Evolutionary conservation across 2,329 filamentous ascomycete species (phyloP).

Genomic region (Teratosphaeria viscida): DNA sequence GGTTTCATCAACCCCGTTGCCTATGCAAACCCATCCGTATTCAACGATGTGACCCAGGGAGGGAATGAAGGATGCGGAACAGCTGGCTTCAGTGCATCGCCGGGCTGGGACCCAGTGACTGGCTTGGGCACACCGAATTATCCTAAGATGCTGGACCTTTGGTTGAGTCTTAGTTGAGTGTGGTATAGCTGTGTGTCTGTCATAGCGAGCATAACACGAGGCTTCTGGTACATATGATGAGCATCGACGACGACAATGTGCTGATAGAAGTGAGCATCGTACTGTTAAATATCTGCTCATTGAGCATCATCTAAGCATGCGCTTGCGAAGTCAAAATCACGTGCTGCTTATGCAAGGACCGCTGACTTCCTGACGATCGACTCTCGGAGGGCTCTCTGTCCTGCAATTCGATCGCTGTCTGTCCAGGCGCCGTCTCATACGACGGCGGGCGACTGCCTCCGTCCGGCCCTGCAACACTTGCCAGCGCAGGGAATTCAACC

Average conservation of each 20-base stretch:
- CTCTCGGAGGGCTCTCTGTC: neutral
- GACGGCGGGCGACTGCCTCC: neutral
- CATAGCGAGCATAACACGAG: neutral
- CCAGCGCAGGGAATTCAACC: neutral
- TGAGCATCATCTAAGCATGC: neutral
- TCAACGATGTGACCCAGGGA: constrained; percentile 32
- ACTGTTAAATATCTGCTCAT: too few relatives aligned
- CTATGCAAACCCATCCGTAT: constrained; percentile 33
- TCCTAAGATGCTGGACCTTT: constrained; percentile 12
- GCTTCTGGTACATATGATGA: too few relatives aligned
- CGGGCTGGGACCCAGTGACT: constrained; percentile 16
- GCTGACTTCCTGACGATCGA: neutral
- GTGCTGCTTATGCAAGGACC: neutral
- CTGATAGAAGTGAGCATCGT: too few relatives aligned
- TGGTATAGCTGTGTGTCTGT: neutral
- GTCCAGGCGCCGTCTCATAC: neutral
- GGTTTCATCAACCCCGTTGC: constrained; percentile 34
- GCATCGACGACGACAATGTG: too few relatives aligned
- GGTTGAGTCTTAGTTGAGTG: constrained; percentile 5
- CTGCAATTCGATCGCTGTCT: neutral
- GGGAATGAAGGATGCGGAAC: constrained; percentile 16
- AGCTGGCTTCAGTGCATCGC: neutral
- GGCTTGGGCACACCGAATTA: constrained; percentile 16
- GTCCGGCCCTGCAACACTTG: neutral
- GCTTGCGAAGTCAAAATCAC: neutral